These are phyloP conservation scores for Camellia japonica DNA, from an alignment of 148 eudicot species.

Conservation along the genomic window DNA sequence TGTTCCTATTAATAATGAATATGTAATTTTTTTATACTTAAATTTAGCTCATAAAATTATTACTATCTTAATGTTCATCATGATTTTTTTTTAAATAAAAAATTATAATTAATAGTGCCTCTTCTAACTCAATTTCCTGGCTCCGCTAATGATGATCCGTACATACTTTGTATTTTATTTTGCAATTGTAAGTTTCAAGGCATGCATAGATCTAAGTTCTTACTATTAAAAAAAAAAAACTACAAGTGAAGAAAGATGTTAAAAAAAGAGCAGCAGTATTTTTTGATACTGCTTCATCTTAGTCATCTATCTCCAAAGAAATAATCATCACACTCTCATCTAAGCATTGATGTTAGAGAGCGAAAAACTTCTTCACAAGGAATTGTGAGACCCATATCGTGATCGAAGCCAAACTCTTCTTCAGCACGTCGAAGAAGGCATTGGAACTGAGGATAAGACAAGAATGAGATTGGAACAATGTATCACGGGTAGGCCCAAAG, in stretches of 20 bases:
- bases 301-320: conserved; percentile 25
- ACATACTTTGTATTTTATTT: too few relatives aligned
- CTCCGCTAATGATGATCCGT: too few relatives aligned
- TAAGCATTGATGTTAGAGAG: conserved; percentile 67
- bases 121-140: too few relatives aligned
- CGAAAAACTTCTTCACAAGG: conserved; percentile 87
- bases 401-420: conserved; percentile 86
- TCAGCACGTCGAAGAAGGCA: conserved; percentile 67
- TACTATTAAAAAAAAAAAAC: not conserved
- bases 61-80: too few relatives aligned
- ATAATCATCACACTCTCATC: conserved; percentile 24
- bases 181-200: too few relatives aligned
- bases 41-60: too few relatives aligned
- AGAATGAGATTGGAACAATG: conserved; percentile 73
- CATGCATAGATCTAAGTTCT: too few relatives aligned
- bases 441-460: conserved; percentile 71
- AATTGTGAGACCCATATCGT: conserved; percentile 78
- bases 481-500: conserved; percentile 22
- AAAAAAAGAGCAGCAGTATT: conserved; percentile 24
- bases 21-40: too few relatives aligned
- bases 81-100: too few relatives aligned
- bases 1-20: too few relatives aligned
- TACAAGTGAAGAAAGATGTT: conserved; percentile 16
- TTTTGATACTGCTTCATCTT: conserved; percentile 13
- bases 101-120: too few relatives aligned